A percentile compares a stretch with the other conserved stretches of the same genome.
phyloP scores from a whole-genome alignment of 257 asterid species.

The Nicotiana attenuata region DNA sequence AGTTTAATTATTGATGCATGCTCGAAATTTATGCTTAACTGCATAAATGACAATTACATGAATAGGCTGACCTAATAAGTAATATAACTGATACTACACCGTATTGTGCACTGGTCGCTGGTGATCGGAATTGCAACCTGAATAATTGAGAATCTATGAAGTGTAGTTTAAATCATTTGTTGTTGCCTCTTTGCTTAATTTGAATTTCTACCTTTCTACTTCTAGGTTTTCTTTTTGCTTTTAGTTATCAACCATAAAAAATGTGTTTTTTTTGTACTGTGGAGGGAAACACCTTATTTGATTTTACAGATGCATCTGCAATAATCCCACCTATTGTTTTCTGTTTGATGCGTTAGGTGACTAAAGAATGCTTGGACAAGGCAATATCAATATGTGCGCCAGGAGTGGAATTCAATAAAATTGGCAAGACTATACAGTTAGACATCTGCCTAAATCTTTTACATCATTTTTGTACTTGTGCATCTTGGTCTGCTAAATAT shows the following conservation, averaged over 20 bases:
- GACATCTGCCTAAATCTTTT: slow-evolving; percentile 23
- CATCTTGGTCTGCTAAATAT: neutral
- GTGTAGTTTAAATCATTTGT: neutral
- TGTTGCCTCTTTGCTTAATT: neutral
- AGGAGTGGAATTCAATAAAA: slow-evolving; percentile 69
- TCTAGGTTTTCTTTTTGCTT: neutral
- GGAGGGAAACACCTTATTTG: neutral
- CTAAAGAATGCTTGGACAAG: slow-evolving; percentile 76
- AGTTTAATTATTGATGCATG: neutral
- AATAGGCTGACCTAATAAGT: neutral
- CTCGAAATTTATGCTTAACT: neutral
- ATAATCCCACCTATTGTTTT: neutral
- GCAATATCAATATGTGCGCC: slow-evolving; percentile 93
- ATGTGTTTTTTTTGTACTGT: neutral
- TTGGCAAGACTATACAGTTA: slow-evolving; percentile 92
- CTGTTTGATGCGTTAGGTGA: slow-evolving; percentile 40
- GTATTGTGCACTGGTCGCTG: neutral
- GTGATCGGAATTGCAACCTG: neutral
- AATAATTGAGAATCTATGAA: neutral
- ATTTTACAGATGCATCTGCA: neutral
- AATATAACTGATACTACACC: neutral
- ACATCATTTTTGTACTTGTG: neutral
- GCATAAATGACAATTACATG: neutral
- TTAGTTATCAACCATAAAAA: neutral
- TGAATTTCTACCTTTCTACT: neutral